phyloP scores from a whole-genome alignment of 208 protist species.

The Acanthamoeba sp. region DNA sequence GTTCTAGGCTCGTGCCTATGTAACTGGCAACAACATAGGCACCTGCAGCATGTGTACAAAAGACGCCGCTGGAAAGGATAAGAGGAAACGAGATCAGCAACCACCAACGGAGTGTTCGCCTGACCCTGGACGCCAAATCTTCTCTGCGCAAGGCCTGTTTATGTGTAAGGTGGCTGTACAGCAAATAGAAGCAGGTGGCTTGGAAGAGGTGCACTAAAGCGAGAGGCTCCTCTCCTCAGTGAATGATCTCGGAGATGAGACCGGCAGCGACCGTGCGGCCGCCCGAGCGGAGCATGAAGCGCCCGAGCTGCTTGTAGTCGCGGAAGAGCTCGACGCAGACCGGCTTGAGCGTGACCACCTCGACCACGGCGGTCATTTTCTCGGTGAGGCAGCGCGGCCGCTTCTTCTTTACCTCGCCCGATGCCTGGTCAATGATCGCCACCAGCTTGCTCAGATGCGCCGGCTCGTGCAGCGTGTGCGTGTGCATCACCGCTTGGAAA shows the following conservation, averaged over 20 bases:
- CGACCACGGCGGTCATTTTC: constrained; percentile 66
- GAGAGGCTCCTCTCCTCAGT: background rate
- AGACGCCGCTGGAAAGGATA: too few species aligned
- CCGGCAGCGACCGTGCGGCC: constrained; percentile 63
- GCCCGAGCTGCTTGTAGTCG: constrained; percentile 79
- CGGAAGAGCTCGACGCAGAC: constrained; percentile 83
- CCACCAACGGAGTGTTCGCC: too few species aligned
- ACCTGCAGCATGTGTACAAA: too few species aligned
- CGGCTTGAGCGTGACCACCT: constrained; percentile 62
- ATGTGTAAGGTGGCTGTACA: background rate
- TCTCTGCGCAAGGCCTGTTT: background rate
- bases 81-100: too few species aligned
- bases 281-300: constrained; percentile 82
- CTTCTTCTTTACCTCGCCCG: constrained; percentile 77
- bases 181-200: background rate
- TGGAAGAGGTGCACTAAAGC: background rate
- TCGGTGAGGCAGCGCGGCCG: constrained; percentile 79
- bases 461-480: constrained; percentile 78
- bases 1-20: too few species aligned
- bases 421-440: constrained; percentile 75
- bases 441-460: constrained; percentile 74
- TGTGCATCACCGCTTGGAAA: constrained; percentile 77
- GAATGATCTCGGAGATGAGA: constrained; percentile 53
- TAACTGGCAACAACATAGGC: too few species aligned
- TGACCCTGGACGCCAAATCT: too few species aligned